These are phyloP conservation scores for Cryptococcus sp. DNA, from an alignment of 1,284 basidiomycete species.

Conservation along the genomic window DNA sequence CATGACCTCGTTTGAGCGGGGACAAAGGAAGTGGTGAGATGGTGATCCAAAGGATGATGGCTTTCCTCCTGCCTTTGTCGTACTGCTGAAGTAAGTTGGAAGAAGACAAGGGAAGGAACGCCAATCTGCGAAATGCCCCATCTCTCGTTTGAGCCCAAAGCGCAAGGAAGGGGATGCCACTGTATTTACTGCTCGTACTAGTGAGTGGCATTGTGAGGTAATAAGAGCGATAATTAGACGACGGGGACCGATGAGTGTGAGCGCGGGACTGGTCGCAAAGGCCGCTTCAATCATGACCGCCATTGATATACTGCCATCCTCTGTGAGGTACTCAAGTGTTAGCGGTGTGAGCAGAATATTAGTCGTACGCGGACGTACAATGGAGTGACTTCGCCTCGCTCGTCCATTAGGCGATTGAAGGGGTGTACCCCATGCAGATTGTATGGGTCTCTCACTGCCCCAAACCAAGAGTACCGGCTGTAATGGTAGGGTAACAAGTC, in stretches of 20 bases:
- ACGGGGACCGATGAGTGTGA: background rate
- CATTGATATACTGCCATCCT: constrained; percentile 34
- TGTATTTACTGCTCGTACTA: background rate
- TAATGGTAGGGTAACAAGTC: background rate
- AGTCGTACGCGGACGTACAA: constrained; percentile 22
- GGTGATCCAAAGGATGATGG: no score
- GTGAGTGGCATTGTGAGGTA: background rate
- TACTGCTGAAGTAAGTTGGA: no score
- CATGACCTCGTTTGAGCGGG: no score
- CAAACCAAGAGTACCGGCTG: constrained; percentile 44
- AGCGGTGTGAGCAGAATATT: background rate
- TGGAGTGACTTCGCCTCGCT: constrained; percentile 33
- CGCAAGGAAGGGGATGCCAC: no score
- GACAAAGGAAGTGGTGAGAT: no score
- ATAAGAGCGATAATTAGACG: background rate
- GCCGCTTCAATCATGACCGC: constrained; percentile 27
- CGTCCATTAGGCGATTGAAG: constrained; percentile 42
- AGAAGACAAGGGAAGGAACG: no score
- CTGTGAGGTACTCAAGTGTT: constrained; percentile 9
- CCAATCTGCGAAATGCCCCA: no score
- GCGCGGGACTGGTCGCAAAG: background rate
- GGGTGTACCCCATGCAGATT: constrained; percentile 42
- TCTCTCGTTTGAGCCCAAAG: no score
- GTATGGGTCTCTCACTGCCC: constrained; percentile 23
- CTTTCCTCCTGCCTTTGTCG: no score